Percentiles rank a stretch among this genome's conserved stretches.
Conservation (phyloP, 331 rosid species). For the Stylosanthes scabra region DNA sequence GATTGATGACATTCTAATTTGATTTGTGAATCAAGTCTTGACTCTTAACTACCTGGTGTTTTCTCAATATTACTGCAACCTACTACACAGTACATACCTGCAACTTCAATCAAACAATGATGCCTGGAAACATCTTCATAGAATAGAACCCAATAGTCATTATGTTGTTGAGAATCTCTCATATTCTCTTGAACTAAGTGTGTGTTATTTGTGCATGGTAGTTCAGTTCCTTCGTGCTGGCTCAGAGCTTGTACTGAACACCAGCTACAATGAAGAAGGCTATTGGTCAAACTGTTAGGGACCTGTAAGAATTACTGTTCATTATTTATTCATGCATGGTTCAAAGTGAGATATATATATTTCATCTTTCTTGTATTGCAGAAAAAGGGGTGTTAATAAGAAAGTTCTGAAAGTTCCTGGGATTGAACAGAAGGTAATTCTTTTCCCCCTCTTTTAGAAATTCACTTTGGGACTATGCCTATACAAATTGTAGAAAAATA, state of each 20-base stretch:
- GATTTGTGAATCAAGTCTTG: conserved; percentile 14
- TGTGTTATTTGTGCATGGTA: conserved; percentile 37
- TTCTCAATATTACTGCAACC: conserved; percentile 1
- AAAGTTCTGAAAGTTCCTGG: conserved; percentile 95
- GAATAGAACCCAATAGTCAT: conserved; percentile 21
- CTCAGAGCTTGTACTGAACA: conserved; percentile 33
- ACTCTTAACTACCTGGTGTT: background rate
- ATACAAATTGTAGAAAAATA: background rate
- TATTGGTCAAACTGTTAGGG: conserved; percentile 94
- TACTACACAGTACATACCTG: background rate
- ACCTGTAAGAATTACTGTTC: conserved; percentile 65
- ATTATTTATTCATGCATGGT: conserved; percentile 5
- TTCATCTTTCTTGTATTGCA: conserved; percentile 44
- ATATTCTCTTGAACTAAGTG: conserved; percentile 27
- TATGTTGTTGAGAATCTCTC: conserved; percentile 26
- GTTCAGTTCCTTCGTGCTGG: conserved; percentile 40
- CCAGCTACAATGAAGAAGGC: conserved; percentile 81
- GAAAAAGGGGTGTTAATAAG: conserved; percentile 93
- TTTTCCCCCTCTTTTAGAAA: conserved; percentile 13
- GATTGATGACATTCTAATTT: background rate
- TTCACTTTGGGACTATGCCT: conserved; percentile 25
- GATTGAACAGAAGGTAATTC: conserved; percentile 86
- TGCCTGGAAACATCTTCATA: conserved; percentile 7
- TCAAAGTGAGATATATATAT: background rate
- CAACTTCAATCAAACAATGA: background rate